A percentile compares a stretch with the other conserved stretches of the same genome.
These are phyloP conservation scores for Xerocomus potaroensis DNA, from an alignment of 768 basidiomycete species.

Conservation along the genomic window DNA sequence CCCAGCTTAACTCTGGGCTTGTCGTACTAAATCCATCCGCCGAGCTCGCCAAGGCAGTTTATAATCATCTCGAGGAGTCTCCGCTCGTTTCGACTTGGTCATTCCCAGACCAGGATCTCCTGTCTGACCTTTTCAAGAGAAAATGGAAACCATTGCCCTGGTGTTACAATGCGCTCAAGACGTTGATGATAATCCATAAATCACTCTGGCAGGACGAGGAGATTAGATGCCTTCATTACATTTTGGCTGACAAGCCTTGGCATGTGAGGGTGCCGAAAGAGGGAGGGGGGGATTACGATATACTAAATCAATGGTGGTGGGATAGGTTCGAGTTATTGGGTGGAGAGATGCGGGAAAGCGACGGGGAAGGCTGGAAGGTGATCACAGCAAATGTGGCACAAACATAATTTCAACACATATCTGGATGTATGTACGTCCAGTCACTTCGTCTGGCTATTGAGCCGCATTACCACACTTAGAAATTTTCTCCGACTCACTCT, in stretches of 20 bases:
- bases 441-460: background rate
- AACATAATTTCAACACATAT: conserved; percentile 1
- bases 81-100: conserved; percentile 49
- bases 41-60: conserved; percentile 48
- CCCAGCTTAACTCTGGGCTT: conserved; percentile 86
- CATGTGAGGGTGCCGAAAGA: conserved; percentile 41
- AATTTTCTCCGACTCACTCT: background rate
- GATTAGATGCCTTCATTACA: conserved; percentile 84
- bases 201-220: conserved; percentile 82
- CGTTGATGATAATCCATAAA: conserved; percentile 68
- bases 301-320: conserved; percentile 80
- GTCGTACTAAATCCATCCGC: conserved; percentile 79
- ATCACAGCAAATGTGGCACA: conserved; percentile 47
- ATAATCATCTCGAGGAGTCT: conserved; percentile 40
- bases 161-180: conserved; percentile 91
- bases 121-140: conserved; percentile 74
- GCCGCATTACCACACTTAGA: background rate
- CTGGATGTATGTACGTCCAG: background rate
- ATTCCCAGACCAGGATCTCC: conserved; percentile 95
- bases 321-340: conserved; percentile 45
- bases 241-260: conserved; percentile 88
- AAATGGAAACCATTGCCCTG: conserved; percentile 78
- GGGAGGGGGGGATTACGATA: conserved; percentile 46
- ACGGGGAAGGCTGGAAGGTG: conserved; percentile 48
- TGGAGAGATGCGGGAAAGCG: conserved; percentile 38